Conservation (phyloP, 164 flowering plant species). For the Brasenia schreberi region DNA sequence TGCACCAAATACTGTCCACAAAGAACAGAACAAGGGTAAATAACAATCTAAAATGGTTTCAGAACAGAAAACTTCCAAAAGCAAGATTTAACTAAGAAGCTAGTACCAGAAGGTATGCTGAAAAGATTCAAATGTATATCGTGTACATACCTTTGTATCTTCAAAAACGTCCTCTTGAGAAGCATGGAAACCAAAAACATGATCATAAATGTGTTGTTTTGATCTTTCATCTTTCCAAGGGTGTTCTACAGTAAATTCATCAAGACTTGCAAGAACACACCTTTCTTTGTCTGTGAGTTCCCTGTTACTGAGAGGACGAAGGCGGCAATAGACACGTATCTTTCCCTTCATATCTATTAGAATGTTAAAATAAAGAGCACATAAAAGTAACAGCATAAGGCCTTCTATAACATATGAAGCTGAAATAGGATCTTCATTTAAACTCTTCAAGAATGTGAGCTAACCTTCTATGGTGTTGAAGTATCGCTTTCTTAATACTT, state of each 20-base stretch:
- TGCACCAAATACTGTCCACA: constrained; percentile 85
- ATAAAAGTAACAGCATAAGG: neutral
- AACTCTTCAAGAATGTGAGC: neutral
- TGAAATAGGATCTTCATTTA: too few species aligned
- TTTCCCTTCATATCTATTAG: constrained; percentile 94
- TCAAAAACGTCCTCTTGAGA: constrained; percentile 90
- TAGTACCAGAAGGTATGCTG: neutral
- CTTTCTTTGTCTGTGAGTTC: constrained; percentile 60
- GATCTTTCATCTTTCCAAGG: constrained; percentile 82
- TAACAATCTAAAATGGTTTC: neutral
- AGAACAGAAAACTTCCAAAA: neutral
- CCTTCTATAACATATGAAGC: neutral
- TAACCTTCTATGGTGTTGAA: constrained; percentile 94
- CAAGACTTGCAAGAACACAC: constrained; percentile 28
- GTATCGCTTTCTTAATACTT: constrained; percentile 73
- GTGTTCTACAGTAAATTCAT: constrained; percentile 95
- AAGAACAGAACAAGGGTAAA: neutral
- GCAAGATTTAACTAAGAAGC: neutral
- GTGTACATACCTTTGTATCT: constrained; percentile 64
- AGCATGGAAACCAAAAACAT: constrained; percentile 66
- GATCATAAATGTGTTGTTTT: constrained; percentile 85
- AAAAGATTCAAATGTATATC: neutral
- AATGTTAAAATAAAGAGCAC: neutral
- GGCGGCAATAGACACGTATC: constrained; percentile 81
- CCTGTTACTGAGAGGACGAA: constrained; percentile 72